phyloP scores from a whole-genome alignment of 805 yeast species.

The Pichia pseudocactophila region DNA sequence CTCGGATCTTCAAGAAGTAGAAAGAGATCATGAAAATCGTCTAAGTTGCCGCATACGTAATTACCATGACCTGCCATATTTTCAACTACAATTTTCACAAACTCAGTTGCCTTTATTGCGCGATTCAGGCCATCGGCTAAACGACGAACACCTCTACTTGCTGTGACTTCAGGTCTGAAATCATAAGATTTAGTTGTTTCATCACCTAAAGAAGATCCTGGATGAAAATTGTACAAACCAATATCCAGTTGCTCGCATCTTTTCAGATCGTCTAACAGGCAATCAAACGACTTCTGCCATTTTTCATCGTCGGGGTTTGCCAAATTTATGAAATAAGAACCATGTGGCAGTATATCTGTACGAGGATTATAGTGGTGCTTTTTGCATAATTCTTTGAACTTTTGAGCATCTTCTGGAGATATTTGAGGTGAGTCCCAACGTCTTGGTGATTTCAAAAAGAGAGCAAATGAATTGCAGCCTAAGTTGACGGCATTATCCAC shows the following conservation, averaged over 20 bases:
- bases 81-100: constrained; percentile 84
- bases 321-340: constrained; percentile 85
- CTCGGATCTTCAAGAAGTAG: constrained; percentile 67
- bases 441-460: constrained; percentile 83
- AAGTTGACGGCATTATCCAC: constrained; percentile 36
- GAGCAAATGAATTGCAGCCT: constrained; percentile 77
- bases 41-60: constrained; percentile 71
- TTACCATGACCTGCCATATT: constrained; percentile 98
- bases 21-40: constrained; percentile 70
- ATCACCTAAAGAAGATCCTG: constrained; percentile 74
- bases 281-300: constrained; percentile 62
- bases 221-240: constrained; percentile 87
- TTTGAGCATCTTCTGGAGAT: constrained; percentile 53
- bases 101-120: constrained; percentile 64
- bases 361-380: constrained; percentile 59
- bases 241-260: constrained; percentile 82
- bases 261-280: constrained; percentile 76
- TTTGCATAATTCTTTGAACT: constrained; percentile 57
- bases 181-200: constrained; percentile 49
- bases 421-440: constrained; percentile 84
- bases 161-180: constrained; percentile 1
- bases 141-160: constrained; percentile 23
- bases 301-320: constrained; percentile 86
- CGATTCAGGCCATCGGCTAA: constrained; percentile 73
- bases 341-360: constrained; percentile 86